Percentiles rank a stretch among this genome's conserved stretches.
phyloP scores from a whole-genome alignment of 1,284 basidiomycete genomes.

The Ganoderma sinense region DNA sequence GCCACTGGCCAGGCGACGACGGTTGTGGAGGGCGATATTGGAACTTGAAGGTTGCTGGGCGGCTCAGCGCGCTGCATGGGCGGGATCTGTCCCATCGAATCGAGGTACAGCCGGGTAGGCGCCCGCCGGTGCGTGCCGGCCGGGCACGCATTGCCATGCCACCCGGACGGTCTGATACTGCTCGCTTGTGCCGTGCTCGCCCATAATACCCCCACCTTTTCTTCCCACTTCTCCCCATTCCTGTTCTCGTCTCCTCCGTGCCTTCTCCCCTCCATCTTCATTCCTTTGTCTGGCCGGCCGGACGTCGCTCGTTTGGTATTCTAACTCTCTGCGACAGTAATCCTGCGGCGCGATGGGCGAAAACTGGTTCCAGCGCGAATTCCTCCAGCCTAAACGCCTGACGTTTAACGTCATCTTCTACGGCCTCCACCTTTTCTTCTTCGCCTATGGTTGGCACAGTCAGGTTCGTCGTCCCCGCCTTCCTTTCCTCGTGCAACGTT shows the following conservation, averaged over 20 bases:
- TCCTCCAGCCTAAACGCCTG: slow-evolving; percentile 67
- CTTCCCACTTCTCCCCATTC: slow-evolving; percentile 28
- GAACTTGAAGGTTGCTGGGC: neutral
- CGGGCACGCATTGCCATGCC: slow-evolving; percentile 28
- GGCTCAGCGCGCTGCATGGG: slow-evolving; percentile 1
- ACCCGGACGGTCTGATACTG: slow-evolving; percentile 25
- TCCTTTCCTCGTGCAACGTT: neutral
- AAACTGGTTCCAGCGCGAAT: slow-evolving; percentile 76
- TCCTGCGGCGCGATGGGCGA: slow-evolving; percentile 57
- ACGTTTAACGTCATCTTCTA: slow-evolving; percentile 82
- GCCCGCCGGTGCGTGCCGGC: slow-evolving; percentile 15
- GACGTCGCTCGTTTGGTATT: slow-evolving; percentile 44
- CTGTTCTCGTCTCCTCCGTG: slow-evolving; percentile 27
- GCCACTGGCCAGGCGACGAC: neutral
- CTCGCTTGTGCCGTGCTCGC: slow-evolving; percentile 20
- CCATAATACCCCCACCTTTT: slow-evolving; percentile 27
- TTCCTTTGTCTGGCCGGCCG: slow-evolving; percentile 61
- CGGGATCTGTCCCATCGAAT: slow-evolving; percentile 15
- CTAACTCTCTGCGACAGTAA: slow-evolving; percentile 35
- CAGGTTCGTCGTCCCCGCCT: slow-evolving; percentile 56
- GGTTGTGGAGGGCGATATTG: neutral
- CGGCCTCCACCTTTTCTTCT: slow-evolving; percentile 72
- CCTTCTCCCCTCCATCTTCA: slow-evolving; percentile 35
- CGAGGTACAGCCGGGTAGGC: slow-evolving; percentile 17
- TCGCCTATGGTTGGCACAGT: slow-evolving; percentile 82